Evolutionary conservation across 2,329 filamentous ascomycete genomes (phyloP), one percentile per base, ranked within the genome.

Genomic region (Nothophoma quercina): DNA sequence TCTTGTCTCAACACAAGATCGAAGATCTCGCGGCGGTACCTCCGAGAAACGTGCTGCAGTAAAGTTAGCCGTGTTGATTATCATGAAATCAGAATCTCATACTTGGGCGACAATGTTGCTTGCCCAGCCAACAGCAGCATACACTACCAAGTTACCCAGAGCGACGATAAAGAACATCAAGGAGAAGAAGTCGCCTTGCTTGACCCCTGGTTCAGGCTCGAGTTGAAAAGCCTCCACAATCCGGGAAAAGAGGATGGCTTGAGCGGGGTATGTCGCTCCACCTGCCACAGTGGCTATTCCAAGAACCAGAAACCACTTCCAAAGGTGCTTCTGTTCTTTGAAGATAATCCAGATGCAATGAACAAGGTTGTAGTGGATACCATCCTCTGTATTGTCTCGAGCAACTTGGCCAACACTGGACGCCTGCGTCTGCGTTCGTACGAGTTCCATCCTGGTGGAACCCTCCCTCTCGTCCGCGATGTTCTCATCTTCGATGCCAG

Each of bases 1-100:
- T 98, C 95, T 75, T 98, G 93, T 59, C 93, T 89, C 43, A 98
- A 85, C 79, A 98, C 91, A 19, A 88, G 83, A 25, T 93, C 84
- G 79, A 99, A 97, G 6, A 92, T 89, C 51, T 79, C 76, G 35
- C 63, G 65, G 21, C 72, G 65, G 46, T 73, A 74, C 29, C 63
- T 61, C 51, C 69, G 60, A 1, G 70, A 66, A 4, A 72, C 63
- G 23, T 67, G 40, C 58, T 57, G 38, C 10, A 13, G 7, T 5
- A 15, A 22, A 3, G 30, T 57, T 30, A 57, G 44, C 21, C 13
- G 12, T 7, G 10, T 19, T 5, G n/a, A 30, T 30, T 22, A 8
- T 44, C 5, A 21, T 10, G 10, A 13, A 13, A 13, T 7, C 21
- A 7, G 4, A 7, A 15, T 19, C 76, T 58, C 42, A 16, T 63